Percentiles rank a stretch among this genome's conserved stretches.
Conservation (phyloP, 768 basidiomycete species). For the Naematelia aurantialba region DNA sequence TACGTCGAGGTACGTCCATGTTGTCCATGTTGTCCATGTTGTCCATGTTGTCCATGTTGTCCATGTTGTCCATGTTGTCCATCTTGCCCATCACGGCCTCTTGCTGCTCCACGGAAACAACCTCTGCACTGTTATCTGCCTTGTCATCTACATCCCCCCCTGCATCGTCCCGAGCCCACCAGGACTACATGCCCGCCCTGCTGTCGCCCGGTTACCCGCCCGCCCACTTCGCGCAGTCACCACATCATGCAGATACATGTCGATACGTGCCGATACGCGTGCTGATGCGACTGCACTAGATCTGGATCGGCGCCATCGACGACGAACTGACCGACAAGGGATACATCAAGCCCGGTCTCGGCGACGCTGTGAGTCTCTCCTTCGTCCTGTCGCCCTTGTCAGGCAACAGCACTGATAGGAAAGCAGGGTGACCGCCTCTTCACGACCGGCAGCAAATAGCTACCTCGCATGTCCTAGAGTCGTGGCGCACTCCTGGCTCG, state of each 20-base stretch:
- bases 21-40: too few relatives aligned
- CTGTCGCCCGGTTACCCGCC: too few relatives aligned
- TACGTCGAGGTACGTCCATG: constrained; percentile 67
- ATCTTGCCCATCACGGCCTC: too few relatives aligned
- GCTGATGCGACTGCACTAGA: constrained; percentile 55
- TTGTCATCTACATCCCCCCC: too few relatives aligned
- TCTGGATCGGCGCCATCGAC: constrained; percentile 83
- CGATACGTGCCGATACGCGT: neutral
- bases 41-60: too few relatives aligned
- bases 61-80: too few relatives aligned
- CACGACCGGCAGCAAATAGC: constrained; percentile 56
- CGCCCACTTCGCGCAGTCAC: too few relatives aligned
- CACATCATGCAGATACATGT: too few relatives aligned
- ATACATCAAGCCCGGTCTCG: constrained; percentile 81
- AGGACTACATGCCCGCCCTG: too few relatives aligned
- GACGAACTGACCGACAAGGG: constrained; percentile 67
- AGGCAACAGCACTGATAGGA: neutral
- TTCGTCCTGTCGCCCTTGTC: neutral
- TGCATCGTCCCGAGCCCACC: neutral
- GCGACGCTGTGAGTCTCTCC: constrained; percentile 59
- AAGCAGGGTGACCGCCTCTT: constrained; percentile 77
- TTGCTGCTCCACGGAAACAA: too few relatives aligned
- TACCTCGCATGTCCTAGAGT: neutral
- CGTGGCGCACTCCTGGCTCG: too few relatives aligned
- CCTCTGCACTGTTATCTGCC: too few relatives aligned